Evolutionary conservation across 1,284 basidiomycete species (phyloP).

Genomic region (Tremellales sp.): DNA sequence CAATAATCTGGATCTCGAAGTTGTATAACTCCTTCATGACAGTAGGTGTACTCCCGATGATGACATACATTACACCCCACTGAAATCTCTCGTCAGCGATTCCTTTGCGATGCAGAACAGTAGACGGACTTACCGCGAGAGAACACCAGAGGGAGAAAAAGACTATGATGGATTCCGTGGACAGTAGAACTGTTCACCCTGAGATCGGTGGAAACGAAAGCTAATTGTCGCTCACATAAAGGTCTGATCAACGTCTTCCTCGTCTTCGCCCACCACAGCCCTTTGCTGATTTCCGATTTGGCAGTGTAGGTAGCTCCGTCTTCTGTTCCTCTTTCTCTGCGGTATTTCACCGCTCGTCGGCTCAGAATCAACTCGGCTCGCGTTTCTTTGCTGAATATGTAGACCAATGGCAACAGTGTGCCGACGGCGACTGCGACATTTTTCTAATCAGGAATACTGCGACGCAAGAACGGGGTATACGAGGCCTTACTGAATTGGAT

Average conservation of each 20-base stretch:
- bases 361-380: constrained; percentile 42
- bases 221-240: constrained; percentile 36
- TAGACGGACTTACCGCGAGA: constrained; percentile 50
- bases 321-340: constrained; percentile 35
- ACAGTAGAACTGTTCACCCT: constrained; percentile 54
- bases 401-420: constrained; percentile 34
- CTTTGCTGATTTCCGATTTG: constrained; percentile 42
- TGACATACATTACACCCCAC: constrained; percentile 71
- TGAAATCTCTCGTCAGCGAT: constrained; percentile 4
- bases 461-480: neutral
- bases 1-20: constrained; percentile 63
- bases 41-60: constrained; percentile 63
- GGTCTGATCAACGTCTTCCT: constrained; percentile 35
- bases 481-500: constrained; percentile 61
- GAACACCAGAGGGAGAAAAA: constrained; percentile 73
- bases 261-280: constrained; percentile 33
- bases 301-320: constrained; percentile 45
- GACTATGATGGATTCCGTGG: constrained; percentile 71
- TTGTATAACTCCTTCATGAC: constrained; percentile 61
- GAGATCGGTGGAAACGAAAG: constrained; percentile 3
- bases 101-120: constrained; percentile 1
- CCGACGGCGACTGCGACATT: constrained; percentile 27
- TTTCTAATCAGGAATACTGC: neutral
- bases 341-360: constrained; percentile 31
- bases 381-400: constrained; percentile 43